Percentiles rank a stretch among this genome's conserved stretches.
These are phyloP conservation scores for Platismatia glauca DNA, from an alignment of 495 filamentous ascomycete genomes.

Conservation along the genomic window DNA sequence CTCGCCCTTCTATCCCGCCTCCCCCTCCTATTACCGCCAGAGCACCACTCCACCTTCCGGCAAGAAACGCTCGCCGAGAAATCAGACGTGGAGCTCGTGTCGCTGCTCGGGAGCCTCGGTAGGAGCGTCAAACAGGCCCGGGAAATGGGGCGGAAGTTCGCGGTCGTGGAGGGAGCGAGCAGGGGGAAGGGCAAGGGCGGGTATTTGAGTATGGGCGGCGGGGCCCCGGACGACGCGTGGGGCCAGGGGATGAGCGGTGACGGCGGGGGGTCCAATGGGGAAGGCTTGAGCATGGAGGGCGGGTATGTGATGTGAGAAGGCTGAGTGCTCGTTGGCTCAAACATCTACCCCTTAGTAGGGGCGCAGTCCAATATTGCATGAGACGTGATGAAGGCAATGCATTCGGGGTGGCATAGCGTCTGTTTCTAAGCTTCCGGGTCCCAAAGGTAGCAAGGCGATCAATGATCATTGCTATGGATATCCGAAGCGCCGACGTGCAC, in stretches of 20 bases:
- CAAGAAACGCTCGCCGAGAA: conserved; percentile 55
- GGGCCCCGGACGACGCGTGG: neutral
- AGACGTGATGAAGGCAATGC: neutral
- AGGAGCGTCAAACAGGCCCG: conserved; percentile 56
- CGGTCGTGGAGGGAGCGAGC: conserved; percentile 47
- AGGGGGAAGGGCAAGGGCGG: conserved; percentile 14
- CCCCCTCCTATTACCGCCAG: conserved; percentile 47
- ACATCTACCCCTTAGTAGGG: neutral
- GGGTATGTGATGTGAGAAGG: neutral
- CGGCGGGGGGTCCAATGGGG: neutral
- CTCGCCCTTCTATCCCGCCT: conserved; percentile 56
- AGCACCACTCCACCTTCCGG: conserved; percentile 41
- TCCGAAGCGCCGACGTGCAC: no score
- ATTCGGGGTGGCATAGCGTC: conserved; percentile 1
- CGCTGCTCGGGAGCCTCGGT: conserved; percentile 59
- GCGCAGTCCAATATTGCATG: neutral
- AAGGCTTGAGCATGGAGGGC: neutral
- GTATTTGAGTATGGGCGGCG: neutral
- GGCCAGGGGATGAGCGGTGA: neutral
- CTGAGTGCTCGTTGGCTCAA: neutral
- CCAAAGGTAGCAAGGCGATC: neutral
- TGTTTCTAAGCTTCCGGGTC: neutral
- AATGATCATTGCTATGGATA: neutral
- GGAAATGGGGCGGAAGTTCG: conserved; percentile 64
- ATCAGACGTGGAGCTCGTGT: conserved; percentile 69